Conservation (phyloP, 805 yeast genomes). For the Alloascoidea hylecoeti region DNA sequence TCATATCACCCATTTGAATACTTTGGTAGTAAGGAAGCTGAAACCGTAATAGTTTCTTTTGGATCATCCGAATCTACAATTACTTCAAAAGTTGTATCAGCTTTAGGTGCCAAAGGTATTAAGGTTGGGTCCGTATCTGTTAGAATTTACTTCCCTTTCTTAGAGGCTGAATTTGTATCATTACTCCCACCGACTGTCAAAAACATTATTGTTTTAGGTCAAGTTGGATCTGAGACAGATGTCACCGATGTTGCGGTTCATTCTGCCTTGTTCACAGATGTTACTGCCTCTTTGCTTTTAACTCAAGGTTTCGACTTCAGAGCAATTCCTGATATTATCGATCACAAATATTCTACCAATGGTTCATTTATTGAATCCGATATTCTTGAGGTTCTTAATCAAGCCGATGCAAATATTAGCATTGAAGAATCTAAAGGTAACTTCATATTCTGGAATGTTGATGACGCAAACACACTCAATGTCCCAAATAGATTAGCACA, state of each 20-base stretch:
- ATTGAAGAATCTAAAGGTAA: constrained; percentile 31
- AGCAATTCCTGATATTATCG: constrained; percentile 13
- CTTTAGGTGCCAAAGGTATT: constrained; percentile 17
- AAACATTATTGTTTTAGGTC: constrained; percentile 56
- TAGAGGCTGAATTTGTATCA: constrained; percentile 40
- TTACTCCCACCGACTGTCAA: constrained; percentile 44
- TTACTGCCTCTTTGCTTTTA: constrained; percentile 54
- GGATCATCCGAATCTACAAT: constrained; percentile 57
- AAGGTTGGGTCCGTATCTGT: constrained; percentile 55
- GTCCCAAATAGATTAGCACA: constrained; percentile 56
- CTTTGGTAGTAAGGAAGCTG: constrained; percentile 46
- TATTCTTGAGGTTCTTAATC: neutral
- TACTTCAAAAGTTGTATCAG: constrained; percentile 29
- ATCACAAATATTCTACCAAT: constrained; percentile 17
- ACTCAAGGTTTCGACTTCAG: constrained; percentile 11
- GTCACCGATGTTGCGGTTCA: constrained; percentile 17
- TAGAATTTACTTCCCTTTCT: constrained; percentile 74
- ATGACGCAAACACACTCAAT: constrained; percentile 34
- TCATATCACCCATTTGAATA: constrained; percentile 53
- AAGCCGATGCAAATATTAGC: too few species aligned
- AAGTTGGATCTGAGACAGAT: constrained; percentile 21
- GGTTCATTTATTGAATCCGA: constrained; percentile 1
- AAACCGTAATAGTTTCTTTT: constrained; percentile 67
- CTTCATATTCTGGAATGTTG: constrained; percentile 55
- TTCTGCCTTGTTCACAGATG: constrained; percentile 50